Percentiles rank a stretch among this genome's conserved stretches.
These are phyloP conservation scores for Phoma sp. DNA, from an alignment of 2,329 filamentous ascomycete genomes.

Conservation along the genomic window DNA sequence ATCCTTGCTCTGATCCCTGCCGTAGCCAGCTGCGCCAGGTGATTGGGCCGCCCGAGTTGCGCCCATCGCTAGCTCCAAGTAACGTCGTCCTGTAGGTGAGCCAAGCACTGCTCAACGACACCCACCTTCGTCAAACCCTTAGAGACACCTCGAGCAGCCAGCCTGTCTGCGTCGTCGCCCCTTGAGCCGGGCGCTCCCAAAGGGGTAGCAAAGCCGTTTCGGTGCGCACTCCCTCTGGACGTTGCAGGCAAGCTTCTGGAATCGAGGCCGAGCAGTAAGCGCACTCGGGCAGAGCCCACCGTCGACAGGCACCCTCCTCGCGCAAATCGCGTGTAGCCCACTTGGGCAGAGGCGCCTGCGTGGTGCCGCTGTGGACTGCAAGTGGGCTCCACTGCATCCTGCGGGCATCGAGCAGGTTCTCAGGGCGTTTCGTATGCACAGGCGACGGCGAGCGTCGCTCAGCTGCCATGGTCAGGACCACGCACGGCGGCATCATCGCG, in stretches of 20 bases:
- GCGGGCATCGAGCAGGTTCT: slow-evolving; percentile 31
- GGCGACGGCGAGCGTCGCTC: slow-evolving; percentile 23
- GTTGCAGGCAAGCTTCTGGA: slow-evolving; percentile 44
- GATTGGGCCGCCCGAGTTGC: slow-evolving; percentile 43
- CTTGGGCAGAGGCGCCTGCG: slow-evolving; percentile 11
- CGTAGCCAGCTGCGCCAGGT: slow-evolving; percentile 37
- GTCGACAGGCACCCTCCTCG: slow-evolving; percentile 17
- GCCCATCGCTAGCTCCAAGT: slow-evolving; percentile 48
- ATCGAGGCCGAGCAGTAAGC: slow-evolving; percentile 38
- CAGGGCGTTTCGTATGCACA: slow-evolving; percentile 27
- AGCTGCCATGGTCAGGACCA: slow-evolving; percentile 37
- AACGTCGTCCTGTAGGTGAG: slow-evolving; percentile 48
- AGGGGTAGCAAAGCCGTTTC: slow-evolving; percentile 44
- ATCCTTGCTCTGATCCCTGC: slow-evolving; percentile 43
- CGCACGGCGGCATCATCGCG: slow-evolving; percentile 21
- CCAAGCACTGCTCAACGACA: slow-evolving; percentile 45
- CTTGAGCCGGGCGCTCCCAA: slow-evolving; percentile 35
- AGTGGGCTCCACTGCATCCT: slow-evolving; percentile 26
- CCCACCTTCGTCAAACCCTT: slow-evolving; percentile 36
- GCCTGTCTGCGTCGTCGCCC: slow-evolving; percentile 13
- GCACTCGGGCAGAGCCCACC: slow-evolving; percentile 16
- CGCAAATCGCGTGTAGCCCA: slow-evolving; percentile 20
- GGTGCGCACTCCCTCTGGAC: slow-evolving; percentile 39
- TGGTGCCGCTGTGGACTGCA: slow-evolving; percentile 19
- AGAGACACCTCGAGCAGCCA: slow-evolving; percentile 29